Evolutionary conservation across 208 protist species (phyloP).

Genomic region (Acanthamoeba castellanii): DNA sequence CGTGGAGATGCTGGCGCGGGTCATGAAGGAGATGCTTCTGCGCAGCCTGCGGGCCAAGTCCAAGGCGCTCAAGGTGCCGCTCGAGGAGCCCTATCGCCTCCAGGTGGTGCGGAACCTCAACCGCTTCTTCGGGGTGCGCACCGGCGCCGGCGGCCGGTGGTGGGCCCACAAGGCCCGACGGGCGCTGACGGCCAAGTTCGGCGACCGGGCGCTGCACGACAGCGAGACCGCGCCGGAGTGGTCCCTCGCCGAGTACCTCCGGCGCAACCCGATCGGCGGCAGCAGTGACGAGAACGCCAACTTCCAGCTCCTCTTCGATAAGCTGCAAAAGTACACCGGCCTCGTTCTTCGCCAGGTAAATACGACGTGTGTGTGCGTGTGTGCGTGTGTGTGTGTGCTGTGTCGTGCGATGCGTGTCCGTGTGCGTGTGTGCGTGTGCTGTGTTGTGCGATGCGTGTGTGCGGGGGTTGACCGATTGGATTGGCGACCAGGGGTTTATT

Average conservation of each 20-base stretch:
- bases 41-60: neutral
- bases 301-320: conserved; percentile 13
- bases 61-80: conserved; percentile 71
- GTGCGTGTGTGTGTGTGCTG: too few species aligned
- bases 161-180: neutral
- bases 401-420: neutral
- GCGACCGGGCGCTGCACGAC: neutral
- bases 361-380: too few species aligned
- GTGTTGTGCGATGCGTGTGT: conserved; percentile 70
- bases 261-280: neutral
- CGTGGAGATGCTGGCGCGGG: conserved; percentile 29
- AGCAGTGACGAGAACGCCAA: neutral
- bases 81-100: conserved; percentile 79
- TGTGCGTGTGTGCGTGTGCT: neutral
- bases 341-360: neutral
- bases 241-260: conserved; percentile 46
- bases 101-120: conserved; percentile 79
- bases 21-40: conserved; percentile 21
- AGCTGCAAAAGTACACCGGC: neutral
- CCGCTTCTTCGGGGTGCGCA: conserved; percentile 55
- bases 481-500: conserved; percentile 3
- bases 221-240: neutral
- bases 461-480: conserved; percentile 72
- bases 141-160: conserved; percentile 14
- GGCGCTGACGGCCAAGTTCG: neutral